phyloP scores from a whole-genome alignment of 176 grass and related monocot genomes.

The Raddia guianensis region DNA sequence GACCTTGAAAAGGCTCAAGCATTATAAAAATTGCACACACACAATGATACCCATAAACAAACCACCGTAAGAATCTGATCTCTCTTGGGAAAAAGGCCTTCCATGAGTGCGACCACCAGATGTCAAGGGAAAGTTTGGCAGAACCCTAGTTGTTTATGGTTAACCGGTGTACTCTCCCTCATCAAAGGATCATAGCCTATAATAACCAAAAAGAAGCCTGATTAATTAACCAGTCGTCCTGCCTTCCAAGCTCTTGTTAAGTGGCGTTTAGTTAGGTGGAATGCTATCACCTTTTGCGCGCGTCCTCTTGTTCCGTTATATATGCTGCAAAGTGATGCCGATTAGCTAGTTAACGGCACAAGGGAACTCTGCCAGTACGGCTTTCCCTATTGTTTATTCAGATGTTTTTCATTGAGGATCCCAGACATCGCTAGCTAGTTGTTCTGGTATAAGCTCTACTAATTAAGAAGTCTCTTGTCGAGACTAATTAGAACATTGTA shows the following conservation, averaged over 20 bases:
- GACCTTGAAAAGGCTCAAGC: slow-evolving; percentile 43
- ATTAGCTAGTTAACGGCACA: slow-evolving; percentile 53
- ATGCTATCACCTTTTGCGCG: slow-evolving; percentile 35
- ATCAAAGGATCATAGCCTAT: not conserved
- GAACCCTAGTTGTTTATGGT: slow-evolving; percentile 36
- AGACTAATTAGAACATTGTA: not conserved
- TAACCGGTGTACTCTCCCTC: slow-evolving; percentile 8
- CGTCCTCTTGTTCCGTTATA: slow-evolving; percentile 39
- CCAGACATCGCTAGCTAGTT: slow-evolving; percentile 22
- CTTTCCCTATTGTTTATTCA: slow-evolving; percentile 36
- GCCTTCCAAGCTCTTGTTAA: slow-evolving; percentile 5
- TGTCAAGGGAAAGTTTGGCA: slow-evolving; percentile 49
- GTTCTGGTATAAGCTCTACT: too few relatives aligned
- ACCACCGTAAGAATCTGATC: slow-evolving; percentile 27
- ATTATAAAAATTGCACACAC: slow-evolving; percentile 27
- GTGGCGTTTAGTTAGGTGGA: slow-evolving; percentile 32
- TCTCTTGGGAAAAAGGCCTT: not conserved
- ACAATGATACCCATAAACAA: not conserved
- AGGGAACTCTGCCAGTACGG: not conserved
- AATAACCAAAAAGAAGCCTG: not conserved
- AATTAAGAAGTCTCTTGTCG: not conserved
- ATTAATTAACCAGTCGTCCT: slow-evolving; percentile 25
- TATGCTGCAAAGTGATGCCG: not conserved
- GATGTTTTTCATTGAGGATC: slow-evolving; percentile 20
- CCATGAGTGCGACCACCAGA: slow-evolving; percentile 49